Percentiles rank a stretch among this genome's conserved stretches.
Conservation (phyloP, 163 green algal genomes). For the Volvox carteri region DNA sequence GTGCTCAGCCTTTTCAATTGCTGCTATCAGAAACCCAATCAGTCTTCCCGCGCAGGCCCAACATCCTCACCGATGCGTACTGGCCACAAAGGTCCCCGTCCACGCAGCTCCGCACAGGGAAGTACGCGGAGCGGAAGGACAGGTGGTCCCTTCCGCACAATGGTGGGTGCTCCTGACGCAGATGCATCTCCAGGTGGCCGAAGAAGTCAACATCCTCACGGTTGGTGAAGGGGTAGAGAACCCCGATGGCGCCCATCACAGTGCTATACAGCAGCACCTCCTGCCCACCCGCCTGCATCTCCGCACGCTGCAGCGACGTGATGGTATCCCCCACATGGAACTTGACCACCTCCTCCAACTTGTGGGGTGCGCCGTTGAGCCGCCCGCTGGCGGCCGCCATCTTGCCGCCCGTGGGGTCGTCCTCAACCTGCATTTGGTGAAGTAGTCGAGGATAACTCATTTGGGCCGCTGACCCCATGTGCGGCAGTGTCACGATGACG, state of each 20-base stretch:
- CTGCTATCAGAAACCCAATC: too few species aligned
- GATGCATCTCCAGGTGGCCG: conserved; percentile 98
- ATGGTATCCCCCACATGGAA: conserved; percentile 98
- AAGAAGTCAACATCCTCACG: conserved; percentile 98
- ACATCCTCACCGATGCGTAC: conserved; percentile 76
- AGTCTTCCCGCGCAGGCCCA: too few species aligned
- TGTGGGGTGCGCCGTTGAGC: conserved; percentile 94
- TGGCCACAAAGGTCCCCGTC: conserved; percentile 98
- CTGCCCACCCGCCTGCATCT: conserved; percentile 86
- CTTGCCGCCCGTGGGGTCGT: conserved; percentile 97
- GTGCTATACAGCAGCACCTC: conserved; percentile 94
- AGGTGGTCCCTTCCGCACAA: conserved; percentile 76
- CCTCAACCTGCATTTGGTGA: conserved; percentile 94
- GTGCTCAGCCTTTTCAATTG: too few species aligned
- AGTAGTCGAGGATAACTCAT: too few species aligned
- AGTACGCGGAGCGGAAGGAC: conserved; percentile 92
- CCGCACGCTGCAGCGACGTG: conserved; percentile 84
- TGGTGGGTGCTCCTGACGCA: conserved; percentile 90
- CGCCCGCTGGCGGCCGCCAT: conserved; percentile 75
- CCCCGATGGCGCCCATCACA: conserved; percentile 90
- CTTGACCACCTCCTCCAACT: conserved; percentile 87
- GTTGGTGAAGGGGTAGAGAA: conserved; percentile 88
- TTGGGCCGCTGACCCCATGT: too few species aligned
- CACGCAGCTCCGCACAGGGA: conserved; percentile 94
- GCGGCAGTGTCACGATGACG: too few species aligned